A percentile compares a stretch with the other conserved stretches of the same genome.
These are phyloP conservation scores for Xylaria digitata DNA, from an alignment of 2,329 filamentous ascomycete species.

Conservation along the genomic window DNA sequence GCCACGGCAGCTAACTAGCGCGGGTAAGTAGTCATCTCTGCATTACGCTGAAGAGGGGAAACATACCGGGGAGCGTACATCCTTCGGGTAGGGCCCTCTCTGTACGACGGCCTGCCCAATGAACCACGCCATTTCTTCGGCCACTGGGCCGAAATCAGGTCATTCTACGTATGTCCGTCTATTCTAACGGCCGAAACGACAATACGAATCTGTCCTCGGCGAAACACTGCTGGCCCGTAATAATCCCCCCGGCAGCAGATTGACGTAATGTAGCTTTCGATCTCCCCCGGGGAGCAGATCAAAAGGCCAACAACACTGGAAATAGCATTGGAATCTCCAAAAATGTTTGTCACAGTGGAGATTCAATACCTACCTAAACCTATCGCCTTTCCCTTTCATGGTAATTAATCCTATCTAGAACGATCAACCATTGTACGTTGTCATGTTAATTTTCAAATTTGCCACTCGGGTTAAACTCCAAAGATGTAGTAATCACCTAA, in stretches of 20 bases:
- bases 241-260: conserved; percentile 10
- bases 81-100: conserved; percentile 46
- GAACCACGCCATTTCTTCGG: conserved; percentile 41
- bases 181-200: conserved; percentile 40
- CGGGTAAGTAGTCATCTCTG: conserved; percentile 34
- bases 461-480: not conserved
- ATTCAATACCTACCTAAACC: not conserved
- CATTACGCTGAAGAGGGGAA: conserved; percentile 41
- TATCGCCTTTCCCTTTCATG: not conserved
- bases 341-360: not conserved
- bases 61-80: conserved; percentile 25
- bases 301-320: not conserved
- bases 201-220: conserved; percentile 32
- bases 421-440: not conserved
- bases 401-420: conserved; percentile 2
- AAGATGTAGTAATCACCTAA: not conserved
- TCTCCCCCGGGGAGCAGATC: conserved; percentile 1
- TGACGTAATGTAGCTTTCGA: conserved; percentile 21
- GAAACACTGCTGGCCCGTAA: conserved; percentile 30
- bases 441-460: not conserved
- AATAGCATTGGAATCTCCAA: not conserved
- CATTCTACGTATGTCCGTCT: conserved; percentile 35
- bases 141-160: conserved; percentile 38
- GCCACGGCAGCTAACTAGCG: conserved; percentile 39
- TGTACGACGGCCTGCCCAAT: conserved; percentile 43